Percentiles rank a stretch among this genome's conserved stretches.
Evolutionary conservation across 306 rosid genomes (phyloP).

Genomic region (Betula pendula): DNA sequence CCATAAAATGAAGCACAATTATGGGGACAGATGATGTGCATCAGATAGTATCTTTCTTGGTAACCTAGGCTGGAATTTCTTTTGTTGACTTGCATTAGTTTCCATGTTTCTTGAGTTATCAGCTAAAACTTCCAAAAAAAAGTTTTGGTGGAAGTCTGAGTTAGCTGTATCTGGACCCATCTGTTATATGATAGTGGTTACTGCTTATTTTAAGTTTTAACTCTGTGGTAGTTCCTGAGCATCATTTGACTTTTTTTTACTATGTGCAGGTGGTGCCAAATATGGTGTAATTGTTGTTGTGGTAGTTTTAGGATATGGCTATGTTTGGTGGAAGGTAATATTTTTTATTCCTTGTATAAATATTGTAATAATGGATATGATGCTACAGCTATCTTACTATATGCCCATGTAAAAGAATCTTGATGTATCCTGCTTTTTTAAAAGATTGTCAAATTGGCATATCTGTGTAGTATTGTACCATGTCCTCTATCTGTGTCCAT

Average conservation of each 20-base stretch:
- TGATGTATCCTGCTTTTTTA: slow-evolving; percentile 7
- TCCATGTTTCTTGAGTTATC: neutral
- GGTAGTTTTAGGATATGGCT: slow-evolving; percentile 77
- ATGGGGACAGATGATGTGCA: neutral
- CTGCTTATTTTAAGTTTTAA: slow-evolving; percentile 6
- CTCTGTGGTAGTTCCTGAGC: slow-evolving; percentile 3
- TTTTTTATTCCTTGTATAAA: slow-evolving; percentile 18
- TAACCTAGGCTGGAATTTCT: neutral
- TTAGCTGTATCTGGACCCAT: neutral
- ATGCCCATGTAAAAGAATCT: slow-evolving; percentile 9
- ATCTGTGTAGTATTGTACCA: neutral
- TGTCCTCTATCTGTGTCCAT: neutral
- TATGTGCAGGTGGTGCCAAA: slow-evolving; percentile 58
- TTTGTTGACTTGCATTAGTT: neutral
- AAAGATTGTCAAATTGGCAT: slow-evolving; percentile 5
- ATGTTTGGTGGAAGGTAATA: slow-evolving; percentile 90
- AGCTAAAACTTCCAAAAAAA: neutral
- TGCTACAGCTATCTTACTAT: slow-evolving; percentile 11
- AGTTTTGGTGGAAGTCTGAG: neutral
- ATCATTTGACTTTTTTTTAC: slow-evolving; percentile 32
- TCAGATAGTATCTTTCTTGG: neutral
- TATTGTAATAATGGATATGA: slow-evolving; percentile 22
- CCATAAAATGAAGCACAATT: neutral
- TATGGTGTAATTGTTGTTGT: slow-evolving; percentile 64
- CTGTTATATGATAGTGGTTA: neutral